Evolutionary conservation across 176 grass and related monocot species (phyloP).

Genomic region (Pontederia crassipes): DNA sequence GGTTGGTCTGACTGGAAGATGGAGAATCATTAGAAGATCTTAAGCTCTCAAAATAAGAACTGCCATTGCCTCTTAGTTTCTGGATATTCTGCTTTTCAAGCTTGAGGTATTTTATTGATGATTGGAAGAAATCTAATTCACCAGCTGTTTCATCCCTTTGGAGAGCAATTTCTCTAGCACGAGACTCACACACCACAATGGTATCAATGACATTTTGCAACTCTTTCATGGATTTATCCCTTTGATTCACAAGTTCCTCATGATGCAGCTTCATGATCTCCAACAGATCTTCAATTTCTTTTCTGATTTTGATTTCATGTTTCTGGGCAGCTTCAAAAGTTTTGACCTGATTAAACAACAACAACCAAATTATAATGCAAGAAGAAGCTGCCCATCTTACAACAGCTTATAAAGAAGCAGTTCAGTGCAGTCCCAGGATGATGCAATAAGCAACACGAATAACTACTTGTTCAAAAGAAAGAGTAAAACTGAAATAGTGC

Average conservation of each 20-base stretch:
- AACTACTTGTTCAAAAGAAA: too few relatives aligned
- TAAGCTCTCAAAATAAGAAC: background rate
- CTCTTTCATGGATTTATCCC: conserved; percentile 32
- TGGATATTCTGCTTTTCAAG: conserved; percentile 26
- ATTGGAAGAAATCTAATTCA: conserved; percentile 61
- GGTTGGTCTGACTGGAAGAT: conserved; percentile 12
- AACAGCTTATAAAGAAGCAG: background rate
- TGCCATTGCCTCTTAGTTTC: conserved; percentile 5
- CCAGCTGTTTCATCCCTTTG: conserved; percentile 35
- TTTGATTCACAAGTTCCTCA: conserved; percentile 37
- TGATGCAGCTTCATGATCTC: conserved; percentile 31
- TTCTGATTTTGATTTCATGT: conserved; percentile 40
- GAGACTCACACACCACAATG: conserved; percentile 34
- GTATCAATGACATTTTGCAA: conserved; percentile 43
- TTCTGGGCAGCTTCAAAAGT: conserved; percentile 29
- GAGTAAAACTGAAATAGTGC: too few relatives aligned
- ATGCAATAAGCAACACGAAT: too few relatives aligned
- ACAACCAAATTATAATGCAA: background rate
- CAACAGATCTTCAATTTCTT: conserved; percentile 43
- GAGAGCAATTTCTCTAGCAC: conserved; percentile 16
- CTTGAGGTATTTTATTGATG: conserved; percentile 41
- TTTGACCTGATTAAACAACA: conserved; percentile 33
- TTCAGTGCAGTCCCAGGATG: background rate
- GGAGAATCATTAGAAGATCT: conserved; percentile 12
- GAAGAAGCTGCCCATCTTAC: background rate